These are phyloP conservation scores for Stereocaulon alpinum DNA, from an alignment of 495 filamentous ascomycete genomes.

Conservation along the genomic window DNA sequence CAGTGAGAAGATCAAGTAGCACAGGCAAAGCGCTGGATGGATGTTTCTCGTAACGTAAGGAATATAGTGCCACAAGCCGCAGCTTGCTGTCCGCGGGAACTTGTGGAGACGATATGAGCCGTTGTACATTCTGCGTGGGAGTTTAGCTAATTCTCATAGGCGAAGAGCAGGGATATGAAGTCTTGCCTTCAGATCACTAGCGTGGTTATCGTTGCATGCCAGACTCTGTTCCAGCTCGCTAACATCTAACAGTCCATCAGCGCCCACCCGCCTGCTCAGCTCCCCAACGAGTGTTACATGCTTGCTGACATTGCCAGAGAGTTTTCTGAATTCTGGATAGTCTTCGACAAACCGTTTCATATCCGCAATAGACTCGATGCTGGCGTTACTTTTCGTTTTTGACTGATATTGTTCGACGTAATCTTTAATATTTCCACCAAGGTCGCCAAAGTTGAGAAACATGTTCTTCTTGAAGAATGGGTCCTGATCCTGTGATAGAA, in stretches of 20 bases:
- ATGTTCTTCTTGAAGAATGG: slow-evolving; percentile 99
- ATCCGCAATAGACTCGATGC: slow-evolving; percentile 91
- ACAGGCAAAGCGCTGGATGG: slow-evolving; percentile 68
- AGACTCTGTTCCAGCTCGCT: slow-evolving; percentile 95
- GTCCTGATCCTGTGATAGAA: slow-evolving; percentile 93
- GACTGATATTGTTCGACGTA: slow-evolving; percentile 97
- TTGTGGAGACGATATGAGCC: slow-evolving; percentile 62
- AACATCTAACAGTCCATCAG: slow-evolving; percentile 78
- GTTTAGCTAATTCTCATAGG: slow-evolving; percentile 16
- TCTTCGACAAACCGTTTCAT: slow-evolving; percentile 99
- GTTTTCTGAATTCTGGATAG: slow-evolving; percentile 92
- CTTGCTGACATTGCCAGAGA: slow-evolving; percentile 96
- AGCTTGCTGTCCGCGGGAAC: slow-evolving; percentile 74
- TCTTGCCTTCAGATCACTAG: slow-evolving; percentile 69
- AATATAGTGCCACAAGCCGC: slow-evolving; percentile 80
- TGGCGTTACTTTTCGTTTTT: slow-evolving; percentile 83
- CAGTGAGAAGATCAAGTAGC: slow-evolving; percentile 73
- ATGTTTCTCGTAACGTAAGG: slow-evolving; percentile 80
- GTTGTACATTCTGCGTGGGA: slow-evolving; percentile 61
- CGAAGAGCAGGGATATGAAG: not conserved
- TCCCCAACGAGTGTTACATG: slow-evolving; percentile 94
- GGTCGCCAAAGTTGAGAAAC: slow-evolving; percentile 96
- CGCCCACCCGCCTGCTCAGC: slow-evolving; percentile 73
- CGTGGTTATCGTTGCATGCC: slow-evolving; percentile 92
- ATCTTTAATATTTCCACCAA: slow-evolving; percentile 95